These are phyloP conservation scores for Hericium coralloides DNA, from an alignment of 768 basidiomycete genomes.

Conservation along the genomic window DNA sequence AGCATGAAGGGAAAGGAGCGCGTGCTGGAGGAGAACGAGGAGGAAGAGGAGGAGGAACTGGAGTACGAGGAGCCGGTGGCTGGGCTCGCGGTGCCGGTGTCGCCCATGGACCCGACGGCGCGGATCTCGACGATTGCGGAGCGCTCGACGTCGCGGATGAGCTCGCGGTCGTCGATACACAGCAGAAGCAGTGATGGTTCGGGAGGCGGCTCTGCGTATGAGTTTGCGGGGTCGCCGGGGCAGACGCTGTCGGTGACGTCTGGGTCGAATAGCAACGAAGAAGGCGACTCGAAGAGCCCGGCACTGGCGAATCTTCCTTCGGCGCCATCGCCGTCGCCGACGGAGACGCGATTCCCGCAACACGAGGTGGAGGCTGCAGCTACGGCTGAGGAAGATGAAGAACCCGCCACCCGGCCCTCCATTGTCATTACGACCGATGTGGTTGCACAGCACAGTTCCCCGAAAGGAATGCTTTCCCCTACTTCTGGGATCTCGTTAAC, in stretches of 20 bases:
- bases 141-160: not conserved
- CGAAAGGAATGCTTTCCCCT: not conserved
- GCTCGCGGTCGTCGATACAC: not conserved
- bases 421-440: not conserved
- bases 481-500: not conserved
- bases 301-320: not conserved
- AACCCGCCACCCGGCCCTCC: not conserved
- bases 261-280: slow-evolving; percentile 11
- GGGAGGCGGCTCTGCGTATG: slow-evolving; percentile 1
- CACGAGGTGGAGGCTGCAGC: not conserved
- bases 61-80: not conserved
- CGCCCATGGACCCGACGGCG: not conserved
- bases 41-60: slow-evolving; percentile 1
- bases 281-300: slow-evolving; percentile 7
- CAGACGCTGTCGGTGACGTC: slow-evolving; percentile 10
- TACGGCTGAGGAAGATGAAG: not conserved
- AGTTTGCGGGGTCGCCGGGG: slow-evolving; percentile 5
- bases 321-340: slow-evolving; percentile 7
- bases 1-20: slow-evolving; percentile 5
- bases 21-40: not conserved
- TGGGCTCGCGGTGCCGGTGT: not conserved
- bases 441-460: not conserved
- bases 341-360: slow-evolving; percentile 1
- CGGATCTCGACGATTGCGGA: not conserved
- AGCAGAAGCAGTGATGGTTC: slow-evolving; percentile 1